Percentiles rank a stretch among this genome's conserved stretches.
Conservation (phyloP, 371 early-diverging fungal genomes). For the Syncephalastrum racemosum region DNA sequence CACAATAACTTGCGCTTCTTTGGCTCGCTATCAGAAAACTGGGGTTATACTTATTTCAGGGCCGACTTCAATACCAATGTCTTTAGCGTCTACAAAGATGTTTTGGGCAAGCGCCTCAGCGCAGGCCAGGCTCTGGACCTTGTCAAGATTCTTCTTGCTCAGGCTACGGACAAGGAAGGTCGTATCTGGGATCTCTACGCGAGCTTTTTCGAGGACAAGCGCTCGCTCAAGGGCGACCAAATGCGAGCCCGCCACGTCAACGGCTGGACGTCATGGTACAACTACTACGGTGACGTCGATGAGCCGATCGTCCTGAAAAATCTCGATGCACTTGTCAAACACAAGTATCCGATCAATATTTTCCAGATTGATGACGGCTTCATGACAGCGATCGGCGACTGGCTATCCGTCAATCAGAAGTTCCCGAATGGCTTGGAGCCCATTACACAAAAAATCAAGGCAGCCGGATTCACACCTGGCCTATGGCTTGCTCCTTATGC, state of each 20-base stretch:
- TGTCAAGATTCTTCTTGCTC: slow-evolving; percentile 29
- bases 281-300: slow-evolving; percentile 57
- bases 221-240: slow-evolving; percentile 28
- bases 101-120: slow-evolving; percentile 29
- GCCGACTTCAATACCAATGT: slow-evolving; percentile 42
- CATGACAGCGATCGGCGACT: slow-evolving; percentile 59
- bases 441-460: slow-evolving; percentile 38
- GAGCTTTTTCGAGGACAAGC: slow-evolving; percentile 33
- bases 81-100: slow-evolving; percentile 52
- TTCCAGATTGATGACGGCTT: slow-evolving; percentile 67
- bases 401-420: slow-evolving; percentile 51
- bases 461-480: slow-evolving; percentile 51
- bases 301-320: slow-evolving; percentile 50
- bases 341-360: slow-evolving; percentile 53
- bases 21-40: slow-evolving; percentile 54
- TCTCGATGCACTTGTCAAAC: slow-evolving; percentile 33
- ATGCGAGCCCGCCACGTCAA: slow-evolving; percentile 35
- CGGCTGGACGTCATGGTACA: slow-evolving; percentile 67
- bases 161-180: slow-evolving; percentile 37
- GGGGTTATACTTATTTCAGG: slow-evolving; percentile 58
- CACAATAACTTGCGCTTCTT: slow-evolving; percentile 40
- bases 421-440: slow-evolving; percentile 55
- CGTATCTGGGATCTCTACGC: slow-evolving; percentile 52
- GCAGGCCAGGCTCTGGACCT: slow-evolving; percentile 26
- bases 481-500: slow-evolving; percentile 65